Evolutionary conservation across 768 basidiomycete species (phyloP), one percentile per base, ranked within the genome.

Genomic region (Serendipita sp.): DNA sequence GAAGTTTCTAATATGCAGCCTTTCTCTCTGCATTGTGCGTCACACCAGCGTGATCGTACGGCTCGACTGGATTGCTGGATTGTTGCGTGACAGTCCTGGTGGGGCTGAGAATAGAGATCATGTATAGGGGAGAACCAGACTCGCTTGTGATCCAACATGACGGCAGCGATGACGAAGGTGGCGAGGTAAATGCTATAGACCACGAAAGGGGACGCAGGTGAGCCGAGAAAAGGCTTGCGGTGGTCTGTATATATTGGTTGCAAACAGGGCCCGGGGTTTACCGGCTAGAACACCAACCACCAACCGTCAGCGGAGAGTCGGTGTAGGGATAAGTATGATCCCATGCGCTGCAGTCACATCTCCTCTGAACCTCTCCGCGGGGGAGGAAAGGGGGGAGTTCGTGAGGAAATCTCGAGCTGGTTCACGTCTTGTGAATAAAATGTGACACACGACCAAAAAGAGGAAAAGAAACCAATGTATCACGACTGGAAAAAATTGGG

Each of bases 111-210:
- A 28, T 24, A 60, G 16, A 64, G 46, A 41, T 64, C 51, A 45
- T 51, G 18, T 28, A 78, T 76, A 18, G 75, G 70, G 38, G 70
- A 68, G 13, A 68, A 72, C 77, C 77, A 80, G 47, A 78, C 70
- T 16, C 66, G 65, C 24, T 63, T 63, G 68, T 78, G 69, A 45
- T 77, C 77, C 45, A 73, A 72, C 41, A 66, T 71, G 64, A 70
- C 66, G 16, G 72, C 71, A 2, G 73, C 70, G 66, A 75, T 63
- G 45, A 74, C 68, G 46, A 75, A 70, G 16, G 68, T 63, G 63
- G 78, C 47, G 32, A 78, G 71, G 38, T 69, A 65, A 44, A 67
- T 56, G 46, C 69, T 70, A 69, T 79, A 80, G 18, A 60, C 69
- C 63, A 8, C n/a, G 30, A 38, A 30, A 7, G 45, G 28, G 30